A percentile compares a stretch with the other conserved stretches of the same genome.
These are phyloP conservation scores for Sporobolomyces pararoseus DNA, from an alignment of 768 basidiomycete species.

Conservation along the genomic window DNA sequence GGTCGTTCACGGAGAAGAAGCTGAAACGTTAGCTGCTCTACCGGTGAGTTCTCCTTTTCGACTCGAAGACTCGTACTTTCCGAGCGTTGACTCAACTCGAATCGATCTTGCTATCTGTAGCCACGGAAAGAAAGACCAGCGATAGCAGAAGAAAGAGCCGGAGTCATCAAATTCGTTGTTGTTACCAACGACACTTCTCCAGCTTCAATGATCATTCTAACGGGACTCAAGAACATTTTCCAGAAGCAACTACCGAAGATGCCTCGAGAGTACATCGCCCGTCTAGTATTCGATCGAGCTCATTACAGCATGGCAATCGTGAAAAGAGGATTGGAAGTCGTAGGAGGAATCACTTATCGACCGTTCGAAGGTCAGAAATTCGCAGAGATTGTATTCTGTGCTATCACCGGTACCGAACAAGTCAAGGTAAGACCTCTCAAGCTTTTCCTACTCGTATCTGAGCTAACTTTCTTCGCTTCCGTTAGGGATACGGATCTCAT, in stretches of 20 bases:
- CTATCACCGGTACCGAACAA: slow-evolving; percentile 91
- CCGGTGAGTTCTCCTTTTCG: slow-evolving; percentile 14
- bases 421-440: slow-evolving; percentile 69
- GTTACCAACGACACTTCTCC: slow-evolving; percentile 75
- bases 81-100: too few relatives aligned
- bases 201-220: slow-evolving; percentile 76
- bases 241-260: slow-evolving; percentile 97
- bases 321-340: slow-evolving; percentile 89
- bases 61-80: too few relatives aligned
- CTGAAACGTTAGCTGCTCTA: slow-evolving; percentile 11
- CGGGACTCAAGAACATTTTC: slow-evolving; percentile 93
- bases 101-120: too few relatives aligned
- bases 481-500: slow-evolving; percentile 91
- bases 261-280: slow-evolving; percentile 96
- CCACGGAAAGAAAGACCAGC: slow-evolving; percentile 64
- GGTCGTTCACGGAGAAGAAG: slow-evolving; percentile 33
- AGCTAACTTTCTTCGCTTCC: neutral
- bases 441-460: neutral
- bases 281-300: slow-evolving; percentile 85
- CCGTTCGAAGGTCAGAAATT: slow-evolving; percentile 93
- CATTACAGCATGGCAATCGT: slow-evolving; percentile 92
- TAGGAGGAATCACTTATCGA: slow-evolving; percentile 94
- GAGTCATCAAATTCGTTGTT: slow-evolving; percentile 75
- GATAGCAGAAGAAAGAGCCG: slow-evolving; percentile 70
- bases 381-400: slow-evolving; percentile 98